Conservation (phyloP, 169 alveolate genomes). For the Perkinsus chesapeaki region DNA sequence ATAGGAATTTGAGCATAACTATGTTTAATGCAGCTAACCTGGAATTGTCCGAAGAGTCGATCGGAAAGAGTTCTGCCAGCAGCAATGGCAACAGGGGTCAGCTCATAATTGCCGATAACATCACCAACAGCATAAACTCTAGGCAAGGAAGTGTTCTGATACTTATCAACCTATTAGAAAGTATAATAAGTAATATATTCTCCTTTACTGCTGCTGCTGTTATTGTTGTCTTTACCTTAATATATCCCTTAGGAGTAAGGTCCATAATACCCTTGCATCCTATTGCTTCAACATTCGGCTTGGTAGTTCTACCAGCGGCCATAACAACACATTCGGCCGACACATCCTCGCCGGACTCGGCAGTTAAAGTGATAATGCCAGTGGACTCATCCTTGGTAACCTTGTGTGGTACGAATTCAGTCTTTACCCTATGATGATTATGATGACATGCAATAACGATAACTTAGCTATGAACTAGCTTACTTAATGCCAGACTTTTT, state of each 20-base stretch:
- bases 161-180: not conserved
- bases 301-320: not conserved
- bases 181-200: not conserved
- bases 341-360: not conserved
- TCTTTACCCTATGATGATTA: not conserved
- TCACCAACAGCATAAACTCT: constrained; percentile 61
- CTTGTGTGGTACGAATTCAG: not conserved
- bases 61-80: constrained; percentile 87
- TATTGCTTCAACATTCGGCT: not conserved
- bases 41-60: constrained; percentile 58
- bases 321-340: not conserved
- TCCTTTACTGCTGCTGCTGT: not conserved
- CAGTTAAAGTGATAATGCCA: not conserved
- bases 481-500: constrained; percentile 39
- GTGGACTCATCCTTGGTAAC: not conserved
- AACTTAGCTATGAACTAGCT: not conserved
- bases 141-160: constrained; percentile 31
- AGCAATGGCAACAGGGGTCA: constrained; percentile 88
- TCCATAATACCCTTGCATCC: not conserved
- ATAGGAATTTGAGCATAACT: not conserved
- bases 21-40: constrained; percentile 23
- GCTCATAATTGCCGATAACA: constrained; percentile 46
- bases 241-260: not conserved
- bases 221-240: not conserved
- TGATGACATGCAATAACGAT: not conserved